Conservation (phyloP, 1,139 yeast species). For the Pneumocystis canis region DNA sequence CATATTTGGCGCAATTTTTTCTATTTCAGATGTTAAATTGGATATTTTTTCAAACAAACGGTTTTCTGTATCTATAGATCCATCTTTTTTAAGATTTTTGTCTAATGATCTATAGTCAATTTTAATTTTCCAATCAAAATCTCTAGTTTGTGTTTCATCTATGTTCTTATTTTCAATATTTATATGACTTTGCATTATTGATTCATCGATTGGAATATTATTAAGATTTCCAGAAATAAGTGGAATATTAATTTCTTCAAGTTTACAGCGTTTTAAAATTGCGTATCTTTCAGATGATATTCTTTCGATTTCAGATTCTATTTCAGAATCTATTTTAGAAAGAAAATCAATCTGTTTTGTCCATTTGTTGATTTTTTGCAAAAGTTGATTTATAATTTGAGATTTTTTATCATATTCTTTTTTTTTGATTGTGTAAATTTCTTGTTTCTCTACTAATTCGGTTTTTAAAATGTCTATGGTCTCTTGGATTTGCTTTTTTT, state of each 20-base stretch:
- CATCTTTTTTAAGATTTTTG: conserved; percentile 28
- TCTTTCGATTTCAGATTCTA: conserved; percentile 44
- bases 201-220: conserved; percentile 31
- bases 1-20: conserved; percentile 57
- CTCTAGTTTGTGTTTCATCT: conserved; percentile 5
- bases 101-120: conserved; percentile 44
- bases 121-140: conserved; percentile 34
- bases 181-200: conserved; percentile 12
- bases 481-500: conserved; percentile 27
- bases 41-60: conserved; percentile 36
- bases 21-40: conserved; percentile 43
- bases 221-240: conserved; percentile 43
- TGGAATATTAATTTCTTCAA: conserved; percentile 57
- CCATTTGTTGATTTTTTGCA: conserved; percentile 1
- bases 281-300: conserved; percentile 44
- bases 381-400: conserved; percentile 3
- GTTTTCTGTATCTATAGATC: conserved; percentile 24
- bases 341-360: conserved; percentile 8
- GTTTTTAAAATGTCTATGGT: conserved; percentile 36
- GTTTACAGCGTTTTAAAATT: conserved; percentile 56
- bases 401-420: neutral
- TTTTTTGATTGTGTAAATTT: conserved; percentile 19
- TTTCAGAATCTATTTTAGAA: conserved; percentile 27
- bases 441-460: conserved; percentile 33
- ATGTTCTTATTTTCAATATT: conserved; percentile 10